A percentile compares a stretch with the other conserved stretches of the same genome.
Conservation (phyloP, 2,329 filamentous ascomycete genomes). For the Arachnomyces sp. region DNA sequence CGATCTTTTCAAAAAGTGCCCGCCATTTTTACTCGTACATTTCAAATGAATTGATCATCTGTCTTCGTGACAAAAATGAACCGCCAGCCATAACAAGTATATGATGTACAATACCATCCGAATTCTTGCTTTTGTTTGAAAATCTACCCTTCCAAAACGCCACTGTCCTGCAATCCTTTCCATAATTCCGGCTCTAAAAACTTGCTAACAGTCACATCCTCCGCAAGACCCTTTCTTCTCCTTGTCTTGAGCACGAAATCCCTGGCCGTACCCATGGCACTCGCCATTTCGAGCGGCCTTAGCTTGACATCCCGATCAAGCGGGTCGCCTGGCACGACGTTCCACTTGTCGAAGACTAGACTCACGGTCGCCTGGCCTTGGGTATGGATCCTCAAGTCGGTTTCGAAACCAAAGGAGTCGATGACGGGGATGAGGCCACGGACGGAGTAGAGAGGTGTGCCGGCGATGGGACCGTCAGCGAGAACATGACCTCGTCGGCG, state of each 20-base stretch:
- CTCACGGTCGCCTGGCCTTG: conserved; percentile 86
- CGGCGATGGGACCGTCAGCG: conserved; percentile 86
- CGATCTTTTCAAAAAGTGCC: no score
- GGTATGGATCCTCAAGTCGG: conserved; percentile 90
- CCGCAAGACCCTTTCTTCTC: conserved; percentile 83
- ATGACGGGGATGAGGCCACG: conserved; percentile 90
- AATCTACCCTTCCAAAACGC: conserved; percentile 61
- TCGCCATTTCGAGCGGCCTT: conserved; percentile 77
- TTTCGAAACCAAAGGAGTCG: conserved; percentile 96
- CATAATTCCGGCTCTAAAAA: conserved; percentile 95
- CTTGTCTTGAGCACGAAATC: conserved; percentile 97
- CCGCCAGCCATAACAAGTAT: no score
- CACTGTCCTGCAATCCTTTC: conserved; percentile 77
- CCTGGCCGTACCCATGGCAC: conserved; percentile 78
- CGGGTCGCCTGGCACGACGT: conserved; percentile 89
- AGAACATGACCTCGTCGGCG: conserved; percentile 86
- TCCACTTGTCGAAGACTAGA: conserved; percentile 93
- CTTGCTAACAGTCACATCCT: conserved; percentile 92
- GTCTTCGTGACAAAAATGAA: no score
- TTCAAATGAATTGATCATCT: no score
- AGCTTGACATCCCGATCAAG: conserved; percentile 79
- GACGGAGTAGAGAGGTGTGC: conserved; percentile 87
- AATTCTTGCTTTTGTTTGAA: neutral
- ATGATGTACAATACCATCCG: no score
- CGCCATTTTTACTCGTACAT: no score